Evolutionary conservation across 352 stramenopile genomes (phyloP).

Genomic region (Pythium grandisporangium): DNA sequence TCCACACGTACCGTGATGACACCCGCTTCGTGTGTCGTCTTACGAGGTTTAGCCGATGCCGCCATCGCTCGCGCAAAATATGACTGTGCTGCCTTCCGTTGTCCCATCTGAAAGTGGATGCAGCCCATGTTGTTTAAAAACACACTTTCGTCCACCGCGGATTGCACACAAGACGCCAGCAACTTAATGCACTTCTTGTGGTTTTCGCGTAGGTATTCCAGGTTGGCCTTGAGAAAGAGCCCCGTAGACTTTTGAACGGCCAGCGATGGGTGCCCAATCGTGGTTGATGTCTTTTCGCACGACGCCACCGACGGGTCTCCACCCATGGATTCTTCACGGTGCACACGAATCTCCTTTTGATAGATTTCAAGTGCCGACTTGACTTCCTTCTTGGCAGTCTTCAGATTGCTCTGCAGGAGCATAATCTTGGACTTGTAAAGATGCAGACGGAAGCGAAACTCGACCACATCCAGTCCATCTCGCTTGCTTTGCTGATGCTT

Average conservation of each 20-base stretch:
- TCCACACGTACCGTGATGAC: conserved; percentile 22
- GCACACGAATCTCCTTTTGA: conserved; percentile 84
- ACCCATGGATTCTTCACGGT: conserved; percentile 17
- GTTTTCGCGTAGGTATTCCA: conserved; percentile 92
- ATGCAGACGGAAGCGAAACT: conserved; percentile 88
- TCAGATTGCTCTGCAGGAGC: conserved; percentile 80
- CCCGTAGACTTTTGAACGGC: conserved; percentile 84
- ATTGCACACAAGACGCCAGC: conserved; percentile 81
- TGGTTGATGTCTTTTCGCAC: conserved; percentile 71
- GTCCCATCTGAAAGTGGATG: conserved; percentile 88
- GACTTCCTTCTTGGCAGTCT: conserved; percentile 89
- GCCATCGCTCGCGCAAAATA: conserved; percentile 86
- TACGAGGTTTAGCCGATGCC: conserved; percentile 49
- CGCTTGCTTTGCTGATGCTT: conserved; percentile 55
- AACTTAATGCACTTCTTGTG: conserved; percentile 94
- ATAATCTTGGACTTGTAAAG: conserved; percentile 90
- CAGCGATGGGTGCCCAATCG: conserved; percentile 65
- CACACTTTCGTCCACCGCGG: conserved; percentile 76
- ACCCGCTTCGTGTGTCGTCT: conserved; percentile 29
- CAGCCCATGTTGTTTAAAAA: conserved; percentile 90
- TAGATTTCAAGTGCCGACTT: conserved; percentile 91
- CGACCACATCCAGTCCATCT: conserved; percentile 48
- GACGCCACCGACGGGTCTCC: too few species aligned
- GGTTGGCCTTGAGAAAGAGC: conserved; percentile 89
- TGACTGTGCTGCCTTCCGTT: conserved; percentile 85